Conservation (phyloP, 495 filamentous ascomycete genomes). For the Pseudotulostoma volvatum region DNA sequence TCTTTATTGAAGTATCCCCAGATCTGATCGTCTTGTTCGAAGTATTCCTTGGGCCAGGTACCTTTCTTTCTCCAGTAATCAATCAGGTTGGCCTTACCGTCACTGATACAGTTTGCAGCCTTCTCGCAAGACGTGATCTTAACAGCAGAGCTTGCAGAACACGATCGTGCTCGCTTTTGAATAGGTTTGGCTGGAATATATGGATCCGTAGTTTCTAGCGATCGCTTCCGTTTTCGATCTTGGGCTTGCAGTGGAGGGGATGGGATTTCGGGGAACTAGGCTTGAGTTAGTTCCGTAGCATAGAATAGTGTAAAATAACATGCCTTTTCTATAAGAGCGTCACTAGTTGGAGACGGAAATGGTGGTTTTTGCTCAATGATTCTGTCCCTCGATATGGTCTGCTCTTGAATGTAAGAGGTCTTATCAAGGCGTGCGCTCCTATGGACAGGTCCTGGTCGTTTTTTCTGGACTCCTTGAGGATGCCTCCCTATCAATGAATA, state of each 20-base stretch:
- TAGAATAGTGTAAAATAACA: conserved; percentile 8
- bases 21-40: neutral
- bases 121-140: neutral
- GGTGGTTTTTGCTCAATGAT: neutral
- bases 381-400: neutral
- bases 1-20: neutral
- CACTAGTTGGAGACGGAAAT: neutral
- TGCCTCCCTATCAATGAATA: neutral
- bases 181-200: neutral
- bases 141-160: neutral
- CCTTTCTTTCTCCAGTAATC: neutral
- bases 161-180: conserved; percentile 1
- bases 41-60: conserved; percentile 2
- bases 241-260: conserved; percentile 6
- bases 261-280: neutral
- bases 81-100: neutral
- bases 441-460: neutral
- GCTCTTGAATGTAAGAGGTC: neutral
- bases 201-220: neutral
- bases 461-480: neutral
- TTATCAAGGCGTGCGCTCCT: conserved; percentile 1
- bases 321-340: conserved; percentile 9
- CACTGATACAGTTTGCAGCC: neutral
- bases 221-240: conserved; percentile 2
- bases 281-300: conserved; percentile 12